These are phyloP conservation scores for Sporobolomyces phaffii DNA, from an alignment of 768 basidiomycete genomes.

Conservation along the genomic window DNA sequence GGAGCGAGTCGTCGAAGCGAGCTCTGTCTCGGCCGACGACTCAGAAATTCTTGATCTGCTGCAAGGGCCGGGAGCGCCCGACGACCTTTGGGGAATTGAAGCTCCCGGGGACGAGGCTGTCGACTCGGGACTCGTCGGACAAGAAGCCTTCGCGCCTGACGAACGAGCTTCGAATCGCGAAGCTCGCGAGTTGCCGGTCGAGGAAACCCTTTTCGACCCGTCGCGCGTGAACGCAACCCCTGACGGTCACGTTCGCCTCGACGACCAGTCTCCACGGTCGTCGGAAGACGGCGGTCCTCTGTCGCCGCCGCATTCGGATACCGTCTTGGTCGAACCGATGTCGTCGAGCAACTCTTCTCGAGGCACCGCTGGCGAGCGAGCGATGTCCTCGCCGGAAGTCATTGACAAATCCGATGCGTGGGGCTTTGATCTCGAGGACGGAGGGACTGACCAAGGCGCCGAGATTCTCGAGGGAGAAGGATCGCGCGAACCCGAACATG, in stretches of 20 bases:
- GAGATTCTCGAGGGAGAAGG: conserved; percentile 3
- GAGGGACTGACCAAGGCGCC: conserved; percentile 1
- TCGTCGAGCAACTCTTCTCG: neutral
- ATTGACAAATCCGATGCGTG: conserved; percentile 27
- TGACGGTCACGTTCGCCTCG: no score
- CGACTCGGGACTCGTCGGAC: neutral
- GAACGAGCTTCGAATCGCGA: conserved; percentile 8
- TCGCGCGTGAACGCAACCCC: neutral
- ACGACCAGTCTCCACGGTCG: neutral
- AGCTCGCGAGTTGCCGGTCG: neutral
- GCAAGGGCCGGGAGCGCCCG: conserved; percentile 34
- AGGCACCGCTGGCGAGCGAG: neutral
- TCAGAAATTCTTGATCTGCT: conserved; percentile 4
- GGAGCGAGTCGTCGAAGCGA: neutral
- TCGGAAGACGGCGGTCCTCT: neutral
- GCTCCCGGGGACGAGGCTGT: conserved; percentile 23
- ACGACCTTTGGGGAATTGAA: conserved; percentile 47
- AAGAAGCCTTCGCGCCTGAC: conserved; percentile 1
- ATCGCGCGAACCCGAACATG: neutral
- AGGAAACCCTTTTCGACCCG: neutral
- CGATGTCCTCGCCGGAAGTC: conserved; percentile 28
- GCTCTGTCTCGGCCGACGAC: conserved; percentile 1
- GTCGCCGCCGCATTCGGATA: conserved; percentile 33
- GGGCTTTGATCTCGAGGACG: conserved; percentile 24
- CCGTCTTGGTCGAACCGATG: conserved; percentile 11